Conservation (phyloP, 78 protist species). For the Acrasis kona region DNA sequence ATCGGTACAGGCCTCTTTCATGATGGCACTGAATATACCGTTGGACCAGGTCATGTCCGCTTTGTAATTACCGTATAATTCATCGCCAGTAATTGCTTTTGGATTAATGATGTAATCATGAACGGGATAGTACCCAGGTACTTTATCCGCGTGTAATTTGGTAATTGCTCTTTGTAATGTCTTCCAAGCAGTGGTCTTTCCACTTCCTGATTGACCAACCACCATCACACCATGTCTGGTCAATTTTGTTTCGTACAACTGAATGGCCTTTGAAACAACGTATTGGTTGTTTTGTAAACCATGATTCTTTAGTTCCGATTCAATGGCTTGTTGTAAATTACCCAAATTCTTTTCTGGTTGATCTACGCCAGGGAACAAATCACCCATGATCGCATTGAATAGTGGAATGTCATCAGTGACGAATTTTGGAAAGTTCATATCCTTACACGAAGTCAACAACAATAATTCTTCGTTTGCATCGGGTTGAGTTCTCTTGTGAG, state of each 20-base stretch:
- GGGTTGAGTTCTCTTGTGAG: conserved; percentile 28
- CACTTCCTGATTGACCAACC: conserved; percentile 62
- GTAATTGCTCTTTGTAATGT: conserved; percentile 30
- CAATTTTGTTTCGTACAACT: conserved; percentile 58
- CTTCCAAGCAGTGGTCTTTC: conserved; percentile 61
- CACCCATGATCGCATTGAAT: conserved; percentile 41
- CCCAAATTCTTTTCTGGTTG: conserved; percentile 2
- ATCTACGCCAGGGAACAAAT: conserved; percentile 62
- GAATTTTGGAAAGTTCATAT: conserved; percentile 68
- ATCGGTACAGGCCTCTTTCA: conserved; percentile 39
- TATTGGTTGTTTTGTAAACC: conserved; percentile 9
- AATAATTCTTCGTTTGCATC: conserved; percentile 35
- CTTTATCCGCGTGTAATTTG: conserved; percentile 7
- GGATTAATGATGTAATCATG: conserved; percentile 43
- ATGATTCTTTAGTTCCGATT: not conserved
- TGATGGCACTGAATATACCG: conserved; percentile 31
- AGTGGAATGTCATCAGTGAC: conserved; percentile 48
- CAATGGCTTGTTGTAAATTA: conserved; percentile 14
- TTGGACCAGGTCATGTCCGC: conserved; percentile 71
- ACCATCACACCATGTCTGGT: conserved; percentile 83
- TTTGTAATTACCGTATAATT: conserved; percentile 48
- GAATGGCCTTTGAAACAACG: conserved; percentile 44
- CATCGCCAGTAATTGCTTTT: conserved; percentile 45
- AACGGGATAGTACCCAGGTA: conserved; percentile 13
- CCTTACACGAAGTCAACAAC: conserved; percentile 36